These are phyloP conservation scores for Vaccinium corymbosum DNA, from an alignment of 148 eudicot genomes.

Conservation along the genomic window DNA sequence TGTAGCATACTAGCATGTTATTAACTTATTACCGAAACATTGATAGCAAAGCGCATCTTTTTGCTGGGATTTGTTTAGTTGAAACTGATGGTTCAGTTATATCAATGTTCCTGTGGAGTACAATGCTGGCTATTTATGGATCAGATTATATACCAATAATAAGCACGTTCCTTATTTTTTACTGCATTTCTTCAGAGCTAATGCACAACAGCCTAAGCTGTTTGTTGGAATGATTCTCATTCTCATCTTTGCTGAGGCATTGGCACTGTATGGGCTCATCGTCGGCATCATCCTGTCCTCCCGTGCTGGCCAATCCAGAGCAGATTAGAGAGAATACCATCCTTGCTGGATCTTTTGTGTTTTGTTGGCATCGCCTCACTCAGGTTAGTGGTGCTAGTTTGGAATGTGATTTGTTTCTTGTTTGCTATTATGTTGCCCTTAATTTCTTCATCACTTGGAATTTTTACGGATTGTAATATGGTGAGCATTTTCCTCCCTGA, in stretches of 20 bases:
- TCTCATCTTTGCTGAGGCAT: constrained; percentile 23
- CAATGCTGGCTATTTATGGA: neutral
- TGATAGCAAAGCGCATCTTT: neutral
- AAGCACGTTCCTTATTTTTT: neutral
- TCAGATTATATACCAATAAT: neutral
- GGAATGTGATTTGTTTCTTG: neutral
- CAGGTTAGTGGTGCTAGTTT: constrained; percentile 6
- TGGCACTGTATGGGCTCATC: constrained; percentile 21
- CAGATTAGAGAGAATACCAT: constrained; percentile 11
- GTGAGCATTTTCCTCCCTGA: constrained; percentile 11
- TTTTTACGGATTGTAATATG: neutral
- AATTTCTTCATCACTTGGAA: neutral
- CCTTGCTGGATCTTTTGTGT: neutral
- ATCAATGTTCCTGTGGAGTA: neutral
- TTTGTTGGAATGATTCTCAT: constrained; percentile 26
- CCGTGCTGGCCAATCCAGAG: constrained; percentile 24
- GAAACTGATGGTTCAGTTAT: neutral
- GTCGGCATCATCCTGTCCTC: constrained; percentile 25
- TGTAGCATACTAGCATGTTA: neutral
- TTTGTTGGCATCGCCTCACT: constrained; percentile 10
- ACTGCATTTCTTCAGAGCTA: constrained; percentile 11
- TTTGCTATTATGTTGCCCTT: neutral
- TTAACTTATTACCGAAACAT: neutral
- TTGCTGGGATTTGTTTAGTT: neutral
- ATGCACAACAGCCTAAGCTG: constrained; percentile 25